Conservation (phyloP, 495 filamentous ascomycete species). For the Annulohypoxylon moriforme region DNA sequence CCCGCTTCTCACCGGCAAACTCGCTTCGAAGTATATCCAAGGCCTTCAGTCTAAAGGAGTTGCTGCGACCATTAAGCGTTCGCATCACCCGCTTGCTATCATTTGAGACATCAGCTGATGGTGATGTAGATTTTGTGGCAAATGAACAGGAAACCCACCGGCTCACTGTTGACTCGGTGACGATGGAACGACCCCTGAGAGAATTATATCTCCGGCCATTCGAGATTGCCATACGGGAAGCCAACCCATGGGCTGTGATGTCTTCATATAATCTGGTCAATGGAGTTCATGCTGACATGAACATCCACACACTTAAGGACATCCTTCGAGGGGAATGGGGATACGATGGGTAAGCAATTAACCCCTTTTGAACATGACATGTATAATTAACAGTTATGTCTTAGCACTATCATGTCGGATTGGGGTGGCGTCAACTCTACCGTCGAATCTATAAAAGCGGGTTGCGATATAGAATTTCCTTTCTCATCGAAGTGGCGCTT, state of each 20-base stretch:
- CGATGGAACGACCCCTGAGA: conserved; percentile 77
- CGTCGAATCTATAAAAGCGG: conserved; percentile 75
- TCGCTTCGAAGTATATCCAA: conserved; percentile 77
- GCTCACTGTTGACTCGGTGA: conserved; percentile 74
- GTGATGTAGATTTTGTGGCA: conserved; percentile 72
- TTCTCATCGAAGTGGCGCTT: conserved; percentile 77
- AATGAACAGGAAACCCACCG: conserved; percentile 89
- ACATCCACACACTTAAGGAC: conserved; percentile 72
- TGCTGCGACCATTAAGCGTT: conserved; percentile 81
- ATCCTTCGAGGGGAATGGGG: conserved; percentile 82
- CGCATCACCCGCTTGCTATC: conserved; percentile 33
- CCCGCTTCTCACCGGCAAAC: conserved; percentile 78
- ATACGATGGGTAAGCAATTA: conserved; percentile 69
- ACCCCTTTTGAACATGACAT: conserved; percentile 5
- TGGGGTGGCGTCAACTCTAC: conserved; percentile 80
- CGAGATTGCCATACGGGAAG: conserved; percentile 82
- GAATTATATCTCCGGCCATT: conserved; percentile 88
- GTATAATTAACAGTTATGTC: conserved; percentile 33
- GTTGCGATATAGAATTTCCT: conserved; percentile 84
- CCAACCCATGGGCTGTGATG: conserved; percentile 83
- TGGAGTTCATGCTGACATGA: conserved; percentile 81
- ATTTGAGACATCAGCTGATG: conserved; percentile 43
- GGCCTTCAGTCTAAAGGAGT: conserved; percentile 81
- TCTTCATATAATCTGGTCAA: conserved; percentile 88
- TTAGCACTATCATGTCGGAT: conserved; percentile 76